Evolutionary conservation across 306 rosid species (phyloP).

Genomic region (Cajanus cajan): DNA sequence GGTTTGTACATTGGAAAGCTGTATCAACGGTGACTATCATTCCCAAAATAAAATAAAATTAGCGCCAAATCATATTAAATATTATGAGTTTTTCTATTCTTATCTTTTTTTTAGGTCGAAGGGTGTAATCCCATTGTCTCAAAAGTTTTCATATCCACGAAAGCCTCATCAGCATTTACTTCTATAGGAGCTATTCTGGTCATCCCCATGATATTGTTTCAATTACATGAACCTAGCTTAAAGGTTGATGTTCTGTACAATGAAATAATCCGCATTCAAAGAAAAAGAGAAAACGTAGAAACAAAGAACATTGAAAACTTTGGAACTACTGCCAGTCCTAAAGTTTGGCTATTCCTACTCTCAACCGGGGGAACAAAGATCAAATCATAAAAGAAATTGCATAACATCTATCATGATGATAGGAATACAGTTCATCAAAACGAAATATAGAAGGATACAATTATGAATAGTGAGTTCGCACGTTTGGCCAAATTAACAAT

Average conservation of each 20-base stretch:
- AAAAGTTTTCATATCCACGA: background rate
- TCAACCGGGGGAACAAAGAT: background rate
- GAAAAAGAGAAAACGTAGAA: background rate
- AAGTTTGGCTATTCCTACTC: background rate
- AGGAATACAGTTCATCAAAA: background rate
- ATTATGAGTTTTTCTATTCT: no score
- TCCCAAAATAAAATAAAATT: no score
- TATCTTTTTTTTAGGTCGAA: no score
- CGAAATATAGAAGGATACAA: background rate
- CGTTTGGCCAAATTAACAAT: conserved; percentile 19
- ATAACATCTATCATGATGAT: background rate
- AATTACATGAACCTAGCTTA: background rate
- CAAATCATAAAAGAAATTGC: background rate
- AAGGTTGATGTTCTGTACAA: background rate
- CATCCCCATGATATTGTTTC: background rate
- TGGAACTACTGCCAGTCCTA: background rate
- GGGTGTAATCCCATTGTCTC: no score
- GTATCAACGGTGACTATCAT: no score
- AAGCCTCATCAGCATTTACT: background rate
- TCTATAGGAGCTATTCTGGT: background rate
- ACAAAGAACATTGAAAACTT: background rate
- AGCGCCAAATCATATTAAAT: no score
- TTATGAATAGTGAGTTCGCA: background rate
- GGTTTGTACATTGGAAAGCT: no score
- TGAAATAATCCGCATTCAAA: background rate